phyloP scores from a whole-genome alignment of 2,329 filamentous ascomycete genomes.

The Teratosphaeriaceae sp. region DNA sequence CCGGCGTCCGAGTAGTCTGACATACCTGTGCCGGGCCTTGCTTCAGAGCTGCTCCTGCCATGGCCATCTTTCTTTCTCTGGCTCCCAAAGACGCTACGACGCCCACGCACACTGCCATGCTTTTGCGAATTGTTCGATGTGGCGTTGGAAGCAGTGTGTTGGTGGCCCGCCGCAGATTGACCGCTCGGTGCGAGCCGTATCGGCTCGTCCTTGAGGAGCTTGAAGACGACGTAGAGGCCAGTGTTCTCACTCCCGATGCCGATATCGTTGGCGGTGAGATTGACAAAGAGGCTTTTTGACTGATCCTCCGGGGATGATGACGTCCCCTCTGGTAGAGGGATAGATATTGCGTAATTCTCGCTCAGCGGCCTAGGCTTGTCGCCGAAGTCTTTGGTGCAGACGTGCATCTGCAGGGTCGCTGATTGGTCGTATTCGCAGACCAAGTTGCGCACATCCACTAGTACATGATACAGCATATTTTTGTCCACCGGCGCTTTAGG shows the following conservation, averaged over 20 bases:
- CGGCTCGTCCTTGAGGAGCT: slow-evolving; percentile 59
- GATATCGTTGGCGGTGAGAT: slow-evolving; percentile 71
- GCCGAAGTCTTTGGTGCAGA: slow-evolving; percentile 65
- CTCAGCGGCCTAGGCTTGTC: slow-evolving; percentile 62
- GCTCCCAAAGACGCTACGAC: slow-evolving; percentile 60
- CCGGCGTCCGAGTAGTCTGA: slow-evolving; percentile 19
- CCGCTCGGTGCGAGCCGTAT: slow-evolving; percentile 13
- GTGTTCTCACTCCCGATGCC: slow-evolving; percentile 58
- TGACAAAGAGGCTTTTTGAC: slow-evolving; percentile 80
- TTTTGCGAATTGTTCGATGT: slow-evolving; percentile 9
- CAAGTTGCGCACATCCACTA: slow-evolving; percentile 79
- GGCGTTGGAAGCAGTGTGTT: background rate
- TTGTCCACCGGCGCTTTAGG: slow-evolving; percentile 62
- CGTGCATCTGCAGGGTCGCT: slow-evolving; percentile 67
- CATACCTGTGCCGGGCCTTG: slow-evolving; percentile 20
- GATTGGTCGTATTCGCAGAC: slow-evolving; percentile 69
- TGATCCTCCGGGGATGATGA: slow-evolving; percentile 58
- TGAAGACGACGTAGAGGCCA: slow-evolving; percentile 74
- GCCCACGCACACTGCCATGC: slow-evolving; percentile 28
- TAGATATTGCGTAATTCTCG: slow-evolving; percentile 73
- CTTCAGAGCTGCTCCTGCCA: slow-evolving; percentile 12
- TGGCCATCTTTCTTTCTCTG: slow-evolving; percentile 38
- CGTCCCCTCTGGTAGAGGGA: slow-evolving; percentile 67
- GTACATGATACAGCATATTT: slow-evolving; percentile 69
- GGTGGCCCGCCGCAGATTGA: slow-evolving; percentile 3